These are phyloP conservation scores for Picea sitchensis DNA, from an alignment of 75 land plant species.

Conservation along the genomic window DNA sequence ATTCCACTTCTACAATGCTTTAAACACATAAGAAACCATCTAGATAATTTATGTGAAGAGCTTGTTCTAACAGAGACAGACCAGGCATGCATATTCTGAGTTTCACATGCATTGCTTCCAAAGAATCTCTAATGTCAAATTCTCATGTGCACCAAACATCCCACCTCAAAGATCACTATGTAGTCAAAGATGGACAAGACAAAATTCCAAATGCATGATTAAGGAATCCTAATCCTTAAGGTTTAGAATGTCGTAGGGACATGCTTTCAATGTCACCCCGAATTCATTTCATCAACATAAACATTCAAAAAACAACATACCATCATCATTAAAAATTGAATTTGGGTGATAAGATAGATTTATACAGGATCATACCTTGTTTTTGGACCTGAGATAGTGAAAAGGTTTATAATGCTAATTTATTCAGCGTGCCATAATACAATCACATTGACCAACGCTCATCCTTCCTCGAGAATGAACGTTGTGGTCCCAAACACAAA, in stretches of 20 bases:
- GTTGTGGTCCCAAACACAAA: not conserved
- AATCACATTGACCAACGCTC: not conserved
- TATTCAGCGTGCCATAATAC: not conserved
- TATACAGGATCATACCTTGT: not conserved
- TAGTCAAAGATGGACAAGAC: not conserved
- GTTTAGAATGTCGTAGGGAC: not conserved
- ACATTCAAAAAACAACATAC: not conserved
- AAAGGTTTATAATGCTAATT: not conserved
- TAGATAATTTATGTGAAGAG: too few species aligned
- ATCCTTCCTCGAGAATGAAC: not conserved
- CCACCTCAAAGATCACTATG: not conserved
- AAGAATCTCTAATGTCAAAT: not conserved
- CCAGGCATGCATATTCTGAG: not conserved
- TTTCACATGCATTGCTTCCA: not conserved
- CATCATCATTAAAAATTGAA: not conserved
- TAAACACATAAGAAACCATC: too few species aligned
- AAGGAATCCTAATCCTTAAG: not conserved
- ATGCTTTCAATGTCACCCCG: not conserved
- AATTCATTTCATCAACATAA: not conserved
- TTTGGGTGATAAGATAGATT: not conserved
- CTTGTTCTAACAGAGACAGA: not conserved
- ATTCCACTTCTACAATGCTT: not conserved
- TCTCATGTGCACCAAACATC: not conserved
- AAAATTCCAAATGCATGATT: not conserved
- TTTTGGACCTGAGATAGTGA: not conserved